Evolutionary conservation across 805 yeast genomes (phyloP), one percentile per base, ranked within the genome.

Genomic region (Brettanomyces custersianus): DNA sequence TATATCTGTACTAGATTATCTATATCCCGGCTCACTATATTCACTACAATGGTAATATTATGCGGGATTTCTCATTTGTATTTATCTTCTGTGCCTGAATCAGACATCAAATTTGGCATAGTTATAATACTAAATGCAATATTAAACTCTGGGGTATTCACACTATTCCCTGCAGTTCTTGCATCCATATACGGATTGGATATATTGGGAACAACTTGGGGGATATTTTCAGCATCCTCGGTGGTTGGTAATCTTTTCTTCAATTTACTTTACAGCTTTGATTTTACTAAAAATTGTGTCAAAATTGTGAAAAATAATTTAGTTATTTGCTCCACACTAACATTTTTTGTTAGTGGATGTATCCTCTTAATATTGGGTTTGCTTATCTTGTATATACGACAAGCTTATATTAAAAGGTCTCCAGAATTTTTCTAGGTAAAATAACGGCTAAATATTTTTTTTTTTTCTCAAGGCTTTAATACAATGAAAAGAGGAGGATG

Each of bases 141-240:
- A 25, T 34, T 58, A 22, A 56, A 90, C 51, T 96, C 97, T 22
- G 84, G 88, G 0, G 52, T 84, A 4, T 90, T 85, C 62, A 87
- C 97, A 0, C 59, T 85, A 5, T 83, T 77, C 47, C 97, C 98
- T 3, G 81, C 95, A 0, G 67, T 87, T 11, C 74, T 87, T 12
- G 80, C 94, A 2, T 66, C 79, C 4, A 74, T 83, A 3, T 92
- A 95, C 87, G 96, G 96, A 0, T 70, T 82, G 17, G 87, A 82
- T 29, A 70, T 83, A 23, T 75, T 90, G 57, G 97, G 96, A 0
- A 82, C 95, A 2, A 82, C 90, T 2, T 90, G 95, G 85, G 96
- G 96, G 3, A 64, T 81, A 19, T 83, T 86, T 54, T 80, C 86
- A 71, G 68, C 83, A 24, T 92, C 94, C 0, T 95, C 96, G 3